Evolutionary conservation across 257 asterid species (phyloP).

Genomic region (Fraxinus pennsylvanica): DNA sequence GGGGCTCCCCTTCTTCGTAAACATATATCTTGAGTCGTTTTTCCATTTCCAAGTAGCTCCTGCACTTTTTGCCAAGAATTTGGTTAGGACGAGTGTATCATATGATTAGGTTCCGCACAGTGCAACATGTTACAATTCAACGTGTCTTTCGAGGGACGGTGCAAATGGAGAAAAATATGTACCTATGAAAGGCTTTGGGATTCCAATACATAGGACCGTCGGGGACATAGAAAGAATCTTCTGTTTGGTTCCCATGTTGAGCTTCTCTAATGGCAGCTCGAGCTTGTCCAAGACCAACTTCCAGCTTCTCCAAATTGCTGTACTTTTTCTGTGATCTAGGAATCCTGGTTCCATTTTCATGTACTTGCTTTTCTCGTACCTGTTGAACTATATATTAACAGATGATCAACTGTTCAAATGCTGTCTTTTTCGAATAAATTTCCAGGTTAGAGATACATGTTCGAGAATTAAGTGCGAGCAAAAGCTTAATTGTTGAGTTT

Average conservation of each 20-base stretch:
- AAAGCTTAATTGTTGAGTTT: too few relatives aligned
- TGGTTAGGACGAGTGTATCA: too few relatives aligned
- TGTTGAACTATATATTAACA: constrained; percentile 18
- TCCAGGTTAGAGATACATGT: too few relatives aligned
- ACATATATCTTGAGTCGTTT: constrained; percentile 53
- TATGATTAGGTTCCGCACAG: not conserved
- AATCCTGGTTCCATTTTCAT: constrained; percentile 10
- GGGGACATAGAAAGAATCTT: constrained; percentile 51
- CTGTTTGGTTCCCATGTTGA: constrained; percentile 26
- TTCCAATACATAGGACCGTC: constrained; percentile 64
- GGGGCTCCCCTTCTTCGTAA: constrained; percentile 77
- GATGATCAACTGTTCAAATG: not conserved
- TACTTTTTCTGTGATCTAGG: constrained; percentile 17
- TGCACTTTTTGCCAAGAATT: constrained; percentile 12
- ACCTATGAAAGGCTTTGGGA: constrained; percentile 61
- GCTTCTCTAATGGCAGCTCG: constrained; percentile 50
- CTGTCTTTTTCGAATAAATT: not conserved
- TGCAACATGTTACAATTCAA: not conserved
- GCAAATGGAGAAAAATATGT: not conserved
- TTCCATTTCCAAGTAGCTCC: constrained; percentile 78
- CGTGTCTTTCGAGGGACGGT: not conserved
- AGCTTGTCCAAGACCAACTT: constrained; percentile 49
- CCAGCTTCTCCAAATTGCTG: constrained; percentile 43
- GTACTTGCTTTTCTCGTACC: constrained; percentile 23
- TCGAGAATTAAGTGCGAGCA: too few relatives aligned